A percentile compares a stretch with the other conserved stretches of the same genome.
phyloP scores from a whole-genome alignment of 495 filamentous ascomycete genomes.

The Usnea hakonensis region DNA sequence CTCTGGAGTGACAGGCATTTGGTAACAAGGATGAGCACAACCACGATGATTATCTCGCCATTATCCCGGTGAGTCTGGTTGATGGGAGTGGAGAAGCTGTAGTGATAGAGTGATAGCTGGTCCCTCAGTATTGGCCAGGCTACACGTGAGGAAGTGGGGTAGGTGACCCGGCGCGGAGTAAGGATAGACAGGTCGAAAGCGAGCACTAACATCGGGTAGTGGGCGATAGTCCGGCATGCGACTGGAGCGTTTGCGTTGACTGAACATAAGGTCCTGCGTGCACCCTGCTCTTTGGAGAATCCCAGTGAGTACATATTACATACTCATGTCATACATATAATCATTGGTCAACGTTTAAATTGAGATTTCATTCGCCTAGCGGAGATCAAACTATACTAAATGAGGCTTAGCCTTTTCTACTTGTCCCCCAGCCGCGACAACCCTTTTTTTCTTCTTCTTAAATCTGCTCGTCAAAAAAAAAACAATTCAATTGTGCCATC shows the following conservation, averaged over 20 bases:
- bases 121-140: background rate
- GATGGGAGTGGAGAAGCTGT: no score
- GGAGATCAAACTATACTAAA: background rate
- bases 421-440: background rate
- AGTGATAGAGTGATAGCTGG: background rate
- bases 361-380: background rate
- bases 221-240: background rate
- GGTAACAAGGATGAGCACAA: background rate
- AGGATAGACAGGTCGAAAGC: background rate
- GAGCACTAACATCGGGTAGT: background rate
- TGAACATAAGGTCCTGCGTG: background rate
- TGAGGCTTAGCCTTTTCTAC: background rate
- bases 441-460: background rate
- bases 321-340: background rate
- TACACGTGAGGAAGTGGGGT: background rate
- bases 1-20: background rate
- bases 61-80: background rate
- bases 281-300: no score
- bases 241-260: background rate
- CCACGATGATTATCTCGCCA: no score
- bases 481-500: no score
- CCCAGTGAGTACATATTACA: background rate
- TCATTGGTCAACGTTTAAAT: background rate
- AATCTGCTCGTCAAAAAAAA: no score
- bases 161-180: background rate